Evolutionary conservation across 257 asterid species (phyloP).

Genomic region (Solanum arcanum): DNA sequence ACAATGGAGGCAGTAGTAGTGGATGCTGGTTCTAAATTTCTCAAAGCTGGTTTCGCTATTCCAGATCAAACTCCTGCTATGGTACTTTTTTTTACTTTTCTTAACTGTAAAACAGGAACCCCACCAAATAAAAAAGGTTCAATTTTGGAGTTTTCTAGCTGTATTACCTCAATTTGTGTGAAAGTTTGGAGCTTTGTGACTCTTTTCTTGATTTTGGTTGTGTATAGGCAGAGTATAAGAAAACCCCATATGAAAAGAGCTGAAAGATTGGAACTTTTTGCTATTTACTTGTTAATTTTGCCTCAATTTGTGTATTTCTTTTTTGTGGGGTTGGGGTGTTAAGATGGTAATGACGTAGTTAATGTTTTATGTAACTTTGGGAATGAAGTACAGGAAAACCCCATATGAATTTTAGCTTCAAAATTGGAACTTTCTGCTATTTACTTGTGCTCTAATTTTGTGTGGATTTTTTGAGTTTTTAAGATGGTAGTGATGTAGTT

Average conservation of each 20-base stretch:
- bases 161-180: not conserved
- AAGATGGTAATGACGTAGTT: not conserved
- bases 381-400: not conserved
- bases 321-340: not conserved
- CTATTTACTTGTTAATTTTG: not conserved
- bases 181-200: not conserved
- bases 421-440: not conserved
- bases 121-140: not conserved
- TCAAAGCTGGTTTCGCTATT: slow-evolving; percentile 85
- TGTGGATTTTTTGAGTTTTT: not conserved
- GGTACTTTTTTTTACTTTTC: slow-evolving; percentile 16
- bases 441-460: not conserved
- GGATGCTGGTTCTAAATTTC: slow-evolving; percentile 74
- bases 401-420: not conserved
- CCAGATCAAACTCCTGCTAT: slow-evolving; percentile 97
- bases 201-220: not conserved
- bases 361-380: not conserved
- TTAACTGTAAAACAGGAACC: not conserved
- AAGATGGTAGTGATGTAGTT: not conserved
- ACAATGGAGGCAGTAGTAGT: slow-evolving; percentile 90
- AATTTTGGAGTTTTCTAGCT: not conserved
- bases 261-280: not conserved
- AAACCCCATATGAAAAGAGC: not conserved
- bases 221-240: not conserved
- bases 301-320: not conserved